phyloP scores from a whole-genome alignment of 257 asterid species.

The Cordia subcordata region DNA sequence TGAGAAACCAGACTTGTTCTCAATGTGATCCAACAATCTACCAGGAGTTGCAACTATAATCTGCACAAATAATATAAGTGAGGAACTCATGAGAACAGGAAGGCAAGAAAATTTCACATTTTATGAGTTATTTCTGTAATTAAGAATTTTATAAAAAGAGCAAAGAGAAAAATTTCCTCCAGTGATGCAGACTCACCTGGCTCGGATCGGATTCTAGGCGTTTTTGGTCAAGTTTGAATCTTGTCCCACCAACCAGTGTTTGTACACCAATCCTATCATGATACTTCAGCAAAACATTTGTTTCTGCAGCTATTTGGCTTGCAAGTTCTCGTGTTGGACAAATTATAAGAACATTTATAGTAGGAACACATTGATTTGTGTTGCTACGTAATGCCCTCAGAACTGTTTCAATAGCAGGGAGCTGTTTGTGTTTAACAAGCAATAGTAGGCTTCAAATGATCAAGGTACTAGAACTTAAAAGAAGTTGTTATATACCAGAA shows the following conservation, averaged over 20 bases:
- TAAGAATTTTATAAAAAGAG: too few species aligned
- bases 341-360: constrained; percentile 62
- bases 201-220: constrained; percentile 69
- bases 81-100: background rate
- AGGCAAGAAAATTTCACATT: too few species aligned
- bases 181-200: constrained; percentile 42
- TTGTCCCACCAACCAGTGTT: constrained; percentile 86
- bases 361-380: constrained; percentile 41
- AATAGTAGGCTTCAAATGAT: constrained; percentile 8
- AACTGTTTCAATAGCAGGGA: constrained; percentile 99
- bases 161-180: too few species aligned
- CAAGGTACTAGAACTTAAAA: constrained; percentile 8
- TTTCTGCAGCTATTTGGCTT: constrained; percentile 92
- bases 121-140: background rate
- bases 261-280: constrained; percentile 81
- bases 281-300: constrained; percentile 80
- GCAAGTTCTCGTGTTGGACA: constrained; percentile 99
- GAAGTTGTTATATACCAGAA: constrained; percentile 55
- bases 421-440: constrained; percentile 73
- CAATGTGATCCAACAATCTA: constrained; percentile 90
- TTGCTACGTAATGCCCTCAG: constrained; percentile 47
- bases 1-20: constrained; percentile 90
- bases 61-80: constrained; percentile 37
- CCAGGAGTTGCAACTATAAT: constrained; percentile 96
- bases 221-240: constrained; percentile 76